phyloP scores from a whole-genome alignment of 163 green algal species.

The Scenedesmus sp. region DNA sequence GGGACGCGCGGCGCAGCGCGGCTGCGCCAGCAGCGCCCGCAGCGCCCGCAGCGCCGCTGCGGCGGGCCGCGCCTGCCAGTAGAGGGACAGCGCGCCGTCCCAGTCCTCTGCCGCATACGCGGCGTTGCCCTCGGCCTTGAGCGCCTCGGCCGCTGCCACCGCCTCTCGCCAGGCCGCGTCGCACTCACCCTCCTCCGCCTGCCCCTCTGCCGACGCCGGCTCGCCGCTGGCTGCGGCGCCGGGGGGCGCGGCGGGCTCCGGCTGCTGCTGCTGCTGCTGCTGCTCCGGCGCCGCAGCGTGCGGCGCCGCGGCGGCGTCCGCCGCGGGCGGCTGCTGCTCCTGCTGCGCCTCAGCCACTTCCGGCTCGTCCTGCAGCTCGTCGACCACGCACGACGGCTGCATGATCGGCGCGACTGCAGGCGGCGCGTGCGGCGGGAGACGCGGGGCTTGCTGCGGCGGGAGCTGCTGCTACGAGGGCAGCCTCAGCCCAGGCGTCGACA shows the following conservation, averaged over 20 bases:
- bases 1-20: too few relatives aligned
- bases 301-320: too few relatives aligned
- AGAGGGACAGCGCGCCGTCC: constrained; percentile 60
- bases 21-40: background rate
- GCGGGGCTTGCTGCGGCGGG: too few relatives aligned
- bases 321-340: background rate
- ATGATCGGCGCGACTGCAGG: too few relatives aligned
- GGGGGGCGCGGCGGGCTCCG: too few relatives aligned
- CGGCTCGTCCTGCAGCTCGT: background rate
- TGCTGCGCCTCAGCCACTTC: background rate
- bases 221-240: background rate
- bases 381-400: constrained; percentile 11
- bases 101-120: constrained; percentile 56
- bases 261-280: constrained; percentile 12
- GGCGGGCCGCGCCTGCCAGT: constrained; percentile 46
- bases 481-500: too few relatives aligned
- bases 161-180: constrained; percentile 2
- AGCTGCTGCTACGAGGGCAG: too few relatives aligned
- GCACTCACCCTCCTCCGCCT: constrained; percentile 3
- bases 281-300: background rate
- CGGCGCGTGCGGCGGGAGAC: too few relatives aligned
- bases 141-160: constrained; percentile 57
- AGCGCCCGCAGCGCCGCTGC: background rate
- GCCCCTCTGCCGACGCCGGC: background rate
- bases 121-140: constrained; percentile 78